Percentiles rank a stretch among this genome's conserved stretches.
Evolutionary conservation across 208 protist genomes (phyloP).

Genomic region (Leishmania tropica): DNA sequence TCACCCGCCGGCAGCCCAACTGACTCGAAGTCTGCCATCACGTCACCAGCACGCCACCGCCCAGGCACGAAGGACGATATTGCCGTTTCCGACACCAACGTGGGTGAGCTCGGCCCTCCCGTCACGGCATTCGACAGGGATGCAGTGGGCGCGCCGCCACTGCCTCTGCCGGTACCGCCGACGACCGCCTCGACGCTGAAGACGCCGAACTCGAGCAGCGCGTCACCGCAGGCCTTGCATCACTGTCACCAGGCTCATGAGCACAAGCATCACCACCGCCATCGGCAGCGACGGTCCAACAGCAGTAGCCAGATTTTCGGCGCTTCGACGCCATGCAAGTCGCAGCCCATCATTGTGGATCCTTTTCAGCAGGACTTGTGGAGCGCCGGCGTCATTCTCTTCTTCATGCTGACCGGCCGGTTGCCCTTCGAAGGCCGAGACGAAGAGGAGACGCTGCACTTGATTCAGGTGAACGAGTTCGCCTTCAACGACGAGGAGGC

Average conservation of each 20-base stretch:
- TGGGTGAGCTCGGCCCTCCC: background rate
- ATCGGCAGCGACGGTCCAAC: background rate
- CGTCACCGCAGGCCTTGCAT: background rate
- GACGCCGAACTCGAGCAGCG: background rate
- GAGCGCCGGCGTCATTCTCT: constrained; percentile 93
- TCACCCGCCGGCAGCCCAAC: background rate
- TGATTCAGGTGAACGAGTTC: constrained; percentile 70
- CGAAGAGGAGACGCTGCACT: constrained; percentile 94
- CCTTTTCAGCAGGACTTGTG: constrained; percentile 92
- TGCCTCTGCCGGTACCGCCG: background rate
- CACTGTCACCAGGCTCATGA: background rate
- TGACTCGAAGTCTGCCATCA: background rate
- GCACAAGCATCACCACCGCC: constrained; percentile 1
- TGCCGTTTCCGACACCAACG: background rate
- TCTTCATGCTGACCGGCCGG: constrained; percentile 95
- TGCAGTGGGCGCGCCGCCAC: background rate
- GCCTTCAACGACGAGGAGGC: constrained; percentile 73
- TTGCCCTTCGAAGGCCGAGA: constrained; percentile 96
- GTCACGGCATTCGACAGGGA: background rate
- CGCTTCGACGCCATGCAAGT: constrained; percentile 10
- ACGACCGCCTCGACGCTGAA: background rate
- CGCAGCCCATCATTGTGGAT: constrained; percentile 48
- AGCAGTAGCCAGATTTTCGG: background rate
- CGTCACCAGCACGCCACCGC: background rate
- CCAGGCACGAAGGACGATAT: background rate